phyloP scores from a whole-genome alignment of 495 filamentous ascomycete species.

The Talaromyces borbonicus region DNA sequence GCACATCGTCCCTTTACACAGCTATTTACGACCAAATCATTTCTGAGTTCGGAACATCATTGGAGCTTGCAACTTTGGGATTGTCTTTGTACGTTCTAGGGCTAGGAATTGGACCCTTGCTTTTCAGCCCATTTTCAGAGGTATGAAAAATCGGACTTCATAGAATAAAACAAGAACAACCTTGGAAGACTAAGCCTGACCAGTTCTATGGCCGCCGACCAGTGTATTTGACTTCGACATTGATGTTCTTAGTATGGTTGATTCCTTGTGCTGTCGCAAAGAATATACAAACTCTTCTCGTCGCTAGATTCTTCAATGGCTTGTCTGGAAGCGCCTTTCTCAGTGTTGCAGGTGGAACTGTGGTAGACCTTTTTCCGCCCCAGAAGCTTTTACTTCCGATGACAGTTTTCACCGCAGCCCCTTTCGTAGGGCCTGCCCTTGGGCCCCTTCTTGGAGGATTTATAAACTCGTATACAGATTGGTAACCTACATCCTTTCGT shows the following conservation, averaged over 20 bases:
- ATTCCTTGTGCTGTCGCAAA: slow-evolving; percentile 79
- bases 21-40: slow-evolving; percentile 74
- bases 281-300: slow-evolving; percentile 74
- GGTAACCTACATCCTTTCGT: too few relatives aligned
- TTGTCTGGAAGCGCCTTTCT: slow-evolving; percentile 81
- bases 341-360: slow-evolving; percentile 79
- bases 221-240: slow-evolving; percentile 72
- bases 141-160: too few relatives aligned
- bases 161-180: too few relatives aligned
- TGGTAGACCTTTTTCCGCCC: slow-evolving; percentile 76
- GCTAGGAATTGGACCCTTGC: slow-evolving; percentile 56
- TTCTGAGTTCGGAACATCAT: slow-evolving; percentile 56
- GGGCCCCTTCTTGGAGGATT: slow-evolving; percentile 45
- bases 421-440: slow-evolving; percentile 59
- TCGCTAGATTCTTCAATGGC: slow-evolving; percentile 77
- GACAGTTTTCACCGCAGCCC: slow-evolving; percentile 67
- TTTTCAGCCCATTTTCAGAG: slow-evolving; percentile 51
- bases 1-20: slow-evolving; percentile 82
- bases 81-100: slow-evolving; percentile 75
- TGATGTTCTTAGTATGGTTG: slow-evolving; percentile 71
- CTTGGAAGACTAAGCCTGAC: too few relatives aligned
- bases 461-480: slow-evolving; percentile 51
- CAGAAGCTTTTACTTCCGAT: slow-evolving; percentile 65
- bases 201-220: slow-evolving; percentile 83
- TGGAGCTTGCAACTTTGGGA: slow-evolving; percentile 66